Conservation (phyloP, 257 asterid species). For the Gentiana dahurica region DNA sequence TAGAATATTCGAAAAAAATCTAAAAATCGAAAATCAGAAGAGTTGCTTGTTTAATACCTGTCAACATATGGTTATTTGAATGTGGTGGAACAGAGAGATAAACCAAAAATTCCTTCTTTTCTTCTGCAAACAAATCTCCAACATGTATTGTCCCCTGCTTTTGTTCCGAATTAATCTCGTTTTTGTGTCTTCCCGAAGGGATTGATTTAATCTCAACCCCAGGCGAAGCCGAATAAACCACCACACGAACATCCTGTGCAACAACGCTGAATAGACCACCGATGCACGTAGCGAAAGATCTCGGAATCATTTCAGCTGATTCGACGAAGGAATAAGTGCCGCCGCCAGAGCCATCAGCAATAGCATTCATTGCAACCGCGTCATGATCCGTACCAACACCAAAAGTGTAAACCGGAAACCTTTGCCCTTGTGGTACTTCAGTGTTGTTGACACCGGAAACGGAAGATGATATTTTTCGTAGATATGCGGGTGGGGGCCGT, state of each 20-base stretch:
- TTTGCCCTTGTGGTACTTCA: conserved; percentile 1
- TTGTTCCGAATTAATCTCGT: neutral
- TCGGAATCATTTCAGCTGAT: conserved; percentile 28
- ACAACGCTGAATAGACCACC: conserved; percentile 42
- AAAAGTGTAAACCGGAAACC: conserved; percentile 9
- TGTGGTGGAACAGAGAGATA: neutral
- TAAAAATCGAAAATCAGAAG: too few species aligned
- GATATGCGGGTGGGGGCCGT: too few species aligned
- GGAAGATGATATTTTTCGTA: too few species aligned
- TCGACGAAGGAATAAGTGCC: conserved; percentile 33
- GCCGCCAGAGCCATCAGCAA: conserved; percentile 38
- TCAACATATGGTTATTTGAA: neutral
- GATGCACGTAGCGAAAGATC: conserved; percentile 32
- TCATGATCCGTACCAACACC: conserved; percentile 12
- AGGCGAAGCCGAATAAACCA: conserved; percentile 13
- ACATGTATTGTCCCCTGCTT: conserved; percentile 1
- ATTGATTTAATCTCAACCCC: conserved; percentile 31
- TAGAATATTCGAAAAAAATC: too few species aligned
- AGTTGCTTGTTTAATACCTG: too few species aligned
- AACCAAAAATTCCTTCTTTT: conserved; percentile 11
- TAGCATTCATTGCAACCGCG: conserved; percentile 23
- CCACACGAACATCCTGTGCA: conserved; percentile 24
- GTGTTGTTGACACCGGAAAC: neutral
- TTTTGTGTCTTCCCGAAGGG: conserved; percentile 10
- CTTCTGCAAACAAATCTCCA: conserved; percentile 17